Conservation (phyloP, 345 rosid genomes). For the Aquilaria malaccensis region DNA sequence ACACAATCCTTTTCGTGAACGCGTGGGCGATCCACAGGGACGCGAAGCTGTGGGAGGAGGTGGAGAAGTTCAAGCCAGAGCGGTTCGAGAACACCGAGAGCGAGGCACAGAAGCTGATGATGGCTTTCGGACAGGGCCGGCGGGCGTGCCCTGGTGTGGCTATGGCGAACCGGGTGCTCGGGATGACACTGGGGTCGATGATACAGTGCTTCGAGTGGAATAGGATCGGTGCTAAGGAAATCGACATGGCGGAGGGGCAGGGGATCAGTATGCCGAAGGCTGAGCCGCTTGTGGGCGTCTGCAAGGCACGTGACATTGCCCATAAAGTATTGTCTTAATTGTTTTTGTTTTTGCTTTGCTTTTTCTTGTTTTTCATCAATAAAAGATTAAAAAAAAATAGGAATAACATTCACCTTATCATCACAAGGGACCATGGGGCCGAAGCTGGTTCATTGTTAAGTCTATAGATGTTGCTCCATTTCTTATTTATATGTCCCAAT, state of each 20-base stretch:
- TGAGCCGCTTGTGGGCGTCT: conserved; percentile 9
- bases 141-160: conserved; percentile 12
- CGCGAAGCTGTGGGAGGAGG: conserved; percentile 20
- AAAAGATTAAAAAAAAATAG: too few relatives aligned
- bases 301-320: conserved; percentile 4
- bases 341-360: too few relatives aligned
- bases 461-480: too few relatives aligned
- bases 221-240: conserved; percentile 2
- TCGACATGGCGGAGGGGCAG: conserved; percentile 19
- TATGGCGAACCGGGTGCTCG: conserved; percentile 1
- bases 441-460: too few relatives aligned
- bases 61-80: conserved; percentile 19
- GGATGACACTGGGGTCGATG: conserved; percentile 14
- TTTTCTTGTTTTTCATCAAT: too few relatives aligned
- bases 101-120: neutral
- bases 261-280: conserved; percentile 15
- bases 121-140: conserved; percentile 17
- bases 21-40: conserved; percentile 23
- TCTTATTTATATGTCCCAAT: too few relatives aligned
- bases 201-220: conserved; percentile 27
- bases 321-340: neutral
- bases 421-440: too few relatives aligned
- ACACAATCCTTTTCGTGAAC: conserved; percentile 10
- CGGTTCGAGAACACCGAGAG: conserved; percentile 11
- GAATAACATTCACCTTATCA: too few relatives aligned